Conservation (phyloP, 192 early-diverging fungal species). For the Dissophora ornata region DNA sequence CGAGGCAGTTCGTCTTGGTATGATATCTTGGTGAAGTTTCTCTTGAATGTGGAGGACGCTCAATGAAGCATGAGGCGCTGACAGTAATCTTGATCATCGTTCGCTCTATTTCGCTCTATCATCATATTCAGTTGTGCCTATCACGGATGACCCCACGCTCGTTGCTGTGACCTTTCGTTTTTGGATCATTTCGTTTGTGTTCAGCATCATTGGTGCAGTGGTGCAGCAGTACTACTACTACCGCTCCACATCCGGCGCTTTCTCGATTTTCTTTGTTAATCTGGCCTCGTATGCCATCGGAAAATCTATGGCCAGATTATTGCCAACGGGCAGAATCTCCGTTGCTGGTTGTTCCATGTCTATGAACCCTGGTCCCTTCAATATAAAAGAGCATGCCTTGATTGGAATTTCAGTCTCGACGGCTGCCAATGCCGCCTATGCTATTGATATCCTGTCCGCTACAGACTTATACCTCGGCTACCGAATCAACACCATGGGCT, state of each 20-base stretch:
- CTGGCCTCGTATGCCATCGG: slow-evolving; percentile 44
- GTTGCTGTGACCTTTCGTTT: slow-evolving; percentile 59
- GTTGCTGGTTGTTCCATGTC: slow-evolving; percentile 9
- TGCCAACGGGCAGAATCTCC: slow-evolving; percentile 6
- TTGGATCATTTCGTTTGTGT: slow-evolving; percentile 61
- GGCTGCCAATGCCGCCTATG: slow-evolving; percentile 61
- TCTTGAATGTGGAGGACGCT: no score
- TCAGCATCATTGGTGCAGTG: slow-evolving; percentile 42
- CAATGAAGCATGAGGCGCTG: no score
- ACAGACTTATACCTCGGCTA: slow-evolving; percentile 26
- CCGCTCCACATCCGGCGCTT: slow-evolving; percentile 27
- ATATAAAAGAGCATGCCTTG: no score
- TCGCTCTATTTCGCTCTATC: no score
- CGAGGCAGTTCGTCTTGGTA: no score
- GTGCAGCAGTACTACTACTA: slow-evolving; percentile 54
- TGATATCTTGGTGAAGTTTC: no score
- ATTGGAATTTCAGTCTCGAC: slow-evolving; percentile 65
- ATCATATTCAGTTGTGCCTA: slow-evolving; percentile 50
- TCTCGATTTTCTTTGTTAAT: no score
- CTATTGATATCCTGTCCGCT: slow-evolving; percentile 38
- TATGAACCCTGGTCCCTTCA: slow-evolving; percentile 48
- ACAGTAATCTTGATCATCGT: no score
- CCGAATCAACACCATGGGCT: slow-evolving; percentile 15
- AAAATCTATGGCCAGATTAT: slow-evolving; percentile 20
- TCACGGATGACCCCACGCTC: slow-evolving; percentile 57